Percentiles rank a stretch among this genome's conserved stretches.
Evolutionary conservation across 176 grass and related monocot genomes (phyloP).

Genomic region (Juncus inflexus): DNA sequence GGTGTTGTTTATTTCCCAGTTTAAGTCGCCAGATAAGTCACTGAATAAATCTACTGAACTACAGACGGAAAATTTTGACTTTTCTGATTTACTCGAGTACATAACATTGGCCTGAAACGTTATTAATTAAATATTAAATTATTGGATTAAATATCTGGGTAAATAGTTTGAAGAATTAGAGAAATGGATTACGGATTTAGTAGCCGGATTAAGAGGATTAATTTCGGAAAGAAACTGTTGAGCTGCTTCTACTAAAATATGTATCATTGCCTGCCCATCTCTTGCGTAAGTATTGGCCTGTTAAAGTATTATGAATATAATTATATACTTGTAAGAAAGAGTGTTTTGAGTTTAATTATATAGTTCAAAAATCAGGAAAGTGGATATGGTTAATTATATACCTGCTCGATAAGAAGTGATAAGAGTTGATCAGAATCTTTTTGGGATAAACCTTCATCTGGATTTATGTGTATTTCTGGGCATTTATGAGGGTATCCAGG

Average conservation of each 20-base stretch:
- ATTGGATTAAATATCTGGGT: no score
- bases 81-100: constrained; percentile 25
- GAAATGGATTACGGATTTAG: constrained; percentile 51
- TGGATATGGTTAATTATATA: constrained; percentile 21
- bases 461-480: constrained; percentile 64
- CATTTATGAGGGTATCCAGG: constrained; percentile 96
- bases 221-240: constrained; percentile 94
- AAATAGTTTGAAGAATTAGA: background rate
- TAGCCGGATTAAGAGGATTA: constrained; percentile 35
- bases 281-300: constrained; percentile 86
- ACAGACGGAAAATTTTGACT: constrained; percentile 40
- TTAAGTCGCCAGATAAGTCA: constrained; percentile 66
- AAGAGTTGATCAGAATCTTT: constrained; percentile 65
- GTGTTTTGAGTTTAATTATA: constrained; percentile 4
- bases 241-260: constrained; percentile 81
- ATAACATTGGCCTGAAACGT: constrained; percentile 47
- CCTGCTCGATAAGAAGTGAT: constrained; percentile 80
- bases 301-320: constrained; percentile 10
- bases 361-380: background rate
- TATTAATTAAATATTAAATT: background rate
- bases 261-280: constrained; percentile 96
- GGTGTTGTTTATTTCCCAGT: constrained; percentile 44
- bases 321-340: constrained; percentile 1
- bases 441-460: constrained; percentile 68
- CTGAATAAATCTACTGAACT: constrained; percentile 68